Base-by-base conservation (phyloP, 768 basidiomycete species). In the Kwoniella sp. region DNA sequence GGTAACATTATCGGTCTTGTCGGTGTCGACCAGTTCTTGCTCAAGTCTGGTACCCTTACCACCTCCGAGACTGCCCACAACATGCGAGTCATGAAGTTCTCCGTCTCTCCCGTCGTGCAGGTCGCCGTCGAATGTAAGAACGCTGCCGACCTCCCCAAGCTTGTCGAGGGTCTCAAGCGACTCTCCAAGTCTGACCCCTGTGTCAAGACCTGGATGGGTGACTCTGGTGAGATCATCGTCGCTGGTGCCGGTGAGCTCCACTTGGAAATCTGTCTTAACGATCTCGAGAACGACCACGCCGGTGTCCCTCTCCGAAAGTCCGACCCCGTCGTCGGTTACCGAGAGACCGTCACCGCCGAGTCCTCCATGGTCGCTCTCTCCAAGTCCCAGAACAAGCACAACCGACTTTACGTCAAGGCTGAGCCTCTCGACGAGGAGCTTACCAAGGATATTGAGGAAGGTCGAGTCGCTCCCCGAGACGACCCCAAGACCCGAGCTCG, bases 381-480 rank as follows among this genome's bases (percentile, higher is more conserved):
- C 63, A 99, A 99, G 82, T 98, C 96, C 22, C 96, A 97, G 83
- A 98, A 99, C 86, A 99, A 98, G 86, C 96, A 99, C 88, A 99
- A 99, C 82, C 91, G 96, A 83, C 85, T 99, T 63, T 99, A 88
- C 82, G 86, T 88, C 71, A 93, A 93, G 85, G 96, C 96, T 37
- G 69, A 88, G 83, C 96, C 96, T 37, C 80, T 99, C 61, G 92
- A 91, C 25, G 96, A 99, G 78, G 94, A 97, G 80, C 86, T 98
- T 64, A 88, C 92, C 68, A 86, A 86, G 73, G 96, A 92, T 65
- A 97, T 99, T 74, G 96, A 98, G 81, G 73, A 70, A 60, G 96
- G 96, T 73, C 87, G 86, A 77, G 80, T 99, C 80, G 89, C 72
- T 81, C 79, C 96, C 58, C 90, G 96, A 80, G 96, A 99, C 82